These are phyloP conservation scores for Floccularia luteovirens DNA, from an alignment of 768 basidiomycete species.

Conservation along the genomic window DNA sequence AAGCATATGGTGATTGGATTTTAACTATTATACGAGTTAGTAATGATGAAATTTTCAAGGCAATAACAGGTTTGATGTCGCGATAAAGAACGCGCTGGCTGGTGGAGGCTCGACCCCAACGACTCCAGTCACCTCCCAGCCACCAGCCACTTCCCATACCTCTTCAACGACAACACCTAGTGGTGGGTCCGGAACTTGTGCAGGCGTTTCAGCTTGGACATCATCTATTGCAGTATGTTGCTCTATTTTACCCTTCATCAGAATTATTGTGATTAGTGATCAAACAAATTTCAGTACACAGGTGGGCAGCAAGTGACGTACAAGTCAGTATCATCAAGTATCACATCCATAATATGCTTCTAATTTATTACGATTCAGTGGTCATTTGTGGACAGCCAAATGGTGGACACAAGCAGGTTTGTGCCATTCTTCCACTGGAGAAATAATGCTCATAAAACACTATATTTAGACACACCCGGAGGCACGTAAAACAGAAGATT, in stretches of 20 bases:
- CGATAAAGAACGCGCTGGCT: constrained; percentile 32
- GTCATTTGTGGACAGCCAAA: constrained; percentile 40
- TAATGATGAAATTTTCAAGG: constrained; percentile 9
- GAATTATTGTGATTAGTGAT: neutral
- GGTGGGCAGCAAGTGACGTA: constrained; percentile 32
- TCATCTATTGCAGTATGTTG: constrained; percentile 26
- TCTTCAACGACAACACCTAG: constrained; percentile 13
- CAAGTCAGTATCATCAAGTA: constrained; percentile 18
- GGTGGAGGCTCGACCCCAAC: constrained; percentile 12
- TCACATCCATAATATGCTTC: neutral
- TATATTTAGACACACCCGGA: constrained; percentile 18
- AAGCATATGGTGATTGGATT: constrained; percentile 23
- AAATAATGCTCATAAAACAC: neutral
- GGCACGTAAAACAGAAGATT: constrained; percentile 10
- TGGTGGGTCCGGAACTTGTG: constrained; percentile 26
- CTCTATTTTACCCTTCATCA: neutral
- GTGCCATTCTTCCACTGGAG: neutral
- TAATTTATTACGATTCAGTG: constrained; percentile 17
- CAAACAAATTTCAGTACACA: constrained; percentile 24
- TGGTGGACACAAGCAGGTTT: constrained; percentile 39
- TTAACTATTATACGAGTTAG: neutral
- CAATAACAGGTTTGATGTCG: constrained; percentile 32
- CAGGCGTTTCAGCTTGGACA: constrained; percentile 33
- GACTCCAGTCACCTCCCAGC: constrained; percentile 8
- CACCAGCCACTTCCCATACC: constrained; percentile 8